Conservation (phyloP, 1,139 yeast genomes). For the Sugiyamaella sp. region DNA sequence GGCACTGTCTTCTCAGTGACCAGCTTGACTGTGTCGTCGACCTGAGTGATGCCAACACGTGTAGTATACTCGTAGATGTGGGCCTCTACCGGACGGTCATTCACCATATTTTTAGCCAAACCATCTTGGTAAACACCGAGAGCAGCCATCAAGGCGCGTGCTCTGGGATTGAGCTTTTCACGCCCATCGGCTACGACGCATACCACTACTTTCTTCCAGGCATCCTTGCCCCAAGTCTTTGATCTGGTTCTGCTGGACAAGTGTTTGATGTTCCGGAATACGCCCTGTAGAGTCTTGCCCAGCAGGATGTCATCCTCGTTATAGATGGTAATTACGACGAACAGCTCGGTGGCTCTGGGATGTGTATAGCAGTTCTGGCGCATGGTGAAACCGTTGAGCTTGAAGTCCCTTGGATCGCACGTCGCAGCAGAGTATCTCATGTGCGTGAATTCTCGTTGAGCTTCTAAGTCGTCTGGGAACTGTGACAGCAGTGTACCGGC, state of each 20-base stretch:
- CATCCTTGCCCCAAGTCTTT: slow-evolving; percentile 74
- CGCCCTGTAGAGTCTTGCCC: slow-evolving; percentile 75
- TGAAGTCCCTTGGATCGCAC: slow-evolving; percentile 71
- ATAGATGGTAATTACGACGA: slow-evolving; percentile 78
- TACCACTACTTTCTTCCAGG: slow-evolving; percentile 80
- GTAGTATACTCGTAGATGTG: slow-evolving; percentile 83
- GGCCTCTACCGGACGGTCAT: slow-evolving; percentile 66
- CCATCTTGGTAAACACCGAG: slow-evolving; percentile 82
- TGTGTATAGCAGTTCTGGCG: slow-evolving; percentile 69
- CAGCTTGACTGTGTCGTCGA: slow-evolving; percentile 57
- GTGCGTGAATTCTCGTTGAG: slow-evolving; percentile 68
- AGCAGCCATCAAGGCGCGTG: slow-evolving; percentile 67
- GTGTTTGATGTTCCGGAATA: slow-evolving; percentile 71
- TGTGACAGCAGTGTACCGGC: slow-evolving; percentile 61
- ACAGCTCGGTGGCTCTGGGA: slow-evolving; percentile 70
- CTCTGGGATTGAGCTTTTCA: slow-evolving; percentile 63
- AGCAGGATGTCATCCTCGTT: slow-evolving; percentile 75
- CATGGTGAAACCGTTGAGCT: slow-evolving; percentile 58
- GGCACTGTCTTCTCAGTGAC: slow-evolving; percentile 64
- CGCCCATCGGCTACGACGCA: slow-evolving; percentile 80
- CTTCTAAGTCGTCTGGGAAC: slow-evolving; percentile 47
- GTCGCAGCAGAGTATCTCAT: slow-evolving; percentile 85
- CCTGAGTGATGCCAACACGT: slow-evolving; percentile 69
- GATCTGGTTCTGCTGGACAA: slow-evolving; percentile 59
- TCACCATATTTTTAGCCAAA: slow-evolving; percentile 75